phyloP scores from a whole-genome alignment of 1,139 yeast species.

The Scheffersomyces parashehatae region DNA sequence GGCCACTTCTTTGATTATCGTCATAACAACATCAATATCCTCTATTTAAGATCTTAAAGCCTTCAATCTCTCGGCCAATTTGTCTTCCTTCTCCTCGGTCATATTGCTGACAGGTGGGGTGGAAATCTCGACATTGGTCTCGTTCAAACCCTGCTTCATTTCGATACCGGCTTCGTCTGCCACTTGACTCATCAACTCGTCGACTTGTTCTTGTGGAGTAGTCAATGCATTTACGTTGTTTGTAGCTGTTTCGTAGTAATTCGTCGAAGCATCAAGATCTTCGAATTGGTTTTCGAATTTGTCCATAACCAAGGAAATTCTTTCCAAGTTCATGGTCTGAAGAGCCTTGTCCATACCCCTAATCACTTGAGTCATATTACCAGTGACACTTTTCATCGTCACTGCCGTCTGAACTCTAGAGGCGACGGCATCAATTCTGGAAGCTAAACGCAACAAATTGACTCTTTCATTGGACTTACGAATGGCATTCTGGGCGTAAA shows the following conservation, averaged over 20 bases:
- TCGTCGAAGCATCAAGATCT: constrained; percentile 90
- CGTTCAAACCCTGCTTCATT: constrained; percentile 75
- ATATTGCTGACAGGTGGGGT: constrained; percentile 41
- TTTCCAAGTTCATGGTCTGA: constrained; percentile 92
- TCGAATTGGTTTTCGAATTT: constrained; percentile 95
- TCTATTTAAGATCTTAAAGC: constrained; percentile 51
- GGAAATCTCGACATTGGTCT: constrained; percentile 47
- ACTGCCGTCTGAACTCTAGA: constrained; percentile 96
- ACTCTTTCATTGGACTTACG: constrained; percentile 87
- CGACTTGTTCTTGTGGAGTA: constrained; percentile 96
- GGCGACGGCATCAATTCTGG: constrained; percentile 94
- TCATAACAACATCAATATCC: too few species aligned
- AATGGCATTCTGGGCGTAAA: constrained; percentile 95
- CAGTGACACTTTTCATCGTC: constrained; percentile 92
- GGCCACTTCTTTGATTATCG: too few species aligned
- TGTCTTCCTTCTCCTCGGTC: constrained; percentile 81
- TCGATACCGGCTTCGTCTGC: constrained; percentile 99
- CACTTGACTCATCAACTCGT: constrained; percentile 83
- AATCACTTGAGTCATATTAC: constrained; percentile 90
- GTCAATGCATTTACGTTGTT: constrained; percentile 83
- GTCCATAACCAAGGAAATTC: constrained; percentile 93
- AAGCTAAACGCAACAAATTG: constrained; percentile 77
- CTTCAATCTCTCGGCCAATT: constrained; percentile 80
- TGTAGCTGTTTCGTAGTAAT: constrained; percentile 90
- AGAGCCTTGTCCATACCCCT: constrained; percentile 96